phyloP scores from a whole-genome alignment of 805 yeast genomes.

The Yarrowia sp. region DNA sequence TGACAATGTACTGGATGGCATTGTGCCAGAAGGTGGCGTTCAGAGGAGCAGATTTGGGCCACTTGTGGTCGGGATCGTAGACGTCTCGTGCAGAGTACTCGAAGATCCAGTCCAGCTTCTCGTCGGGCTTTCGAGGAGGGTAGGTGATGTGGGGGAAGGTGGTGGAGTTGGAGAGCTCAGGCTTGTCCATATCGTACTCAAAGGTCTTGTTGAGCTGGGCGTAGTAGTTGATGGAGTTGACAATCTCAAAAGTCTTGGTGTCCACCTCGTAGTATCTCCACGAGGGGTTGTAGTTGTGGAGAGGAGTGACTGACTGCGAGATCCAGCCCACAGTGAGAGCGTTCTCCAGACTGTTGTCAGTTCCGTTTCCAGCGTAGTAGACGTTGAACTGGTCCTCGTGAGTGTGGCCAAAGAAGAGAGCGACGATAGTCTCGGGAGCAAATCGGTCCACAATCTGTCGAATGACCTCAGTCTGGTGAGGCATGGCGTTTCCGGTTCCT shows the following conservation, averaged over 20 bases:
- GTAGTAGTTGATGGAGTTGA: constrained; percentile 66
- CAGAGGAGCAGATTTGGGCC: constrained; percentile 66
- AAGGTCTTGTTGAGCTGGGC: constrained; percentile 65
- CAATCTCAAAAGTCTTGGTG: constrained; percentile 62
- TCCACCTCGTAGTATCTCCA: constrained; percentile 79
- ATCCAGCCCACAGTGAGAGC: constrained; percentile 67
- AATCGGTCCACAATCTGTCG: constrained; percentile 67
- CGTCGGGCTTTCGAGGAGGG: constrained; percentile 42
- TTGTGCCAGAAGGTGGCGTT: constrained; percentile 73
- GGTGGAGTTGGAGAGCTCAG: constrained; percentile 18
- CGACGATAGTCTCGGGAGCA: constrained; percentile 72
- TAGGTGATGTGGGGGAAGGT: constrained; percentile 14
- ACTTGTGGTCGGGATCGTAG: constrained; percentile 60
- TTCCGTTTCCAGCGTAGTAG: constrained; percentile 56
- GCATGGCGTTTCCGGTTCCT: constrained; percentile 54
- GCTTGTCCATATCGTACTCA: constrained; percentile 36
- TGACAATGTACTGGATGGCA: constrained; percentile 24
- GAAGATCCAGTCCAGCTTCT: constrained; percentile 64
- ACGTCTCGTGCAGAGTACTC: constrained; percentile 56
- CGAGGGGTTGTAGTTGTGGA: constrained; percentile 65
- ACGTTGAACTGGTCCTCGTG: constrained; percentile 72
- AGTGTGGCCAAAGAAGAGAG: constrained; percentile 73
- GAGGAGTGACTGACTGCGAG: constrained; percentile 70
- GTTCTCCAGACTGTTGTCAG: constrained; percentile 50
- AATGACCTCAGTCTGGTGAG: constrained; percentile 64